Evolutionary conservation across 345 rosid species (phyloP), one percentile per base, ranked within the genome.

Genomic region (Eucalyptus pauciflora): DNA sequence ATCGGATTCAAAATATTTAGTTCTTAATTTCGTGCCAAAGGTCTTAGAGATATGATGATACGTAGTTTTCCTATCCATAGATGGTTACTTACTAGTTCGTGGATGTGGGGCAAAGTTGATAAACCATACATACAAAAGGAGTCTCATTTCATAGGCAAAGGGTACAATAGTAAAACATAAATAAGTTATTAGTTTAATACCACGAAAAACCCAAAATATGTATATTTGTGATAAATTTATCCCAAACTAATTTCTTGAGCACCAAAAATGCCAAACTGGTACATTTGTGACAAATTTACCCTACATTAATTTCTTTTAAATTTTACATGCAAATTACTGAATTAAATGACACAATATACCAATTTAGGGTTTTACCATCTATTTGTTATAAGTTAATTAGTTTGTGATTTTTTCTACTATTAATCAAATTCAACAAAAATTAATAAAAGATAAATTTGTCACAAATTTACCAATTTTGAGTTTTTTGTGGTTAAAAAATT

Each of bases 221-320:
- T 52, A 52, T 52, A 52, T 8, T 52, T 52, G 0, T 52, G 58
- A 2, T 52, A 52, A 52, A 52, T 52, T 2, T 52, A 52, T 52
- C 2, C 0, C 1, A 52, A 52, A 20, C 10, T 52, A 20, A 52
- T 52, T 52, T 52, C 4, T 52, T 52, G 2, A 52, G 10, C 10
- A 52, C 25, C 0, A 52, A 52, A 52, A 52, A 18, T 0, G 2
- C 0, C 10, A 52, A 52, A 52, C 2, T 3, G 0, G 1, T 52
- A 52, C 2, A 52, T 0, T 52, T 20, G 0, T 52, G 5, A 52
- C 0, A 20, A 52, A 52, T 52, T 20, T 20, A 20, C 5, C 4
- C 0, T 18, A 7, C 8, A 0, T 52, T 52, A 0, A 2, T 52
- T 52, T 52, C 1, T 52, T 52, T 52, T 7, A 52, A 52, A 52